A percentile compares a stretch with the other conserved stretches of the same genome.
phyloP scores from a whole-genome alignment of 1,284 basidiomycete species.

The Anthracocystis panici-leucophaei region DNA sequence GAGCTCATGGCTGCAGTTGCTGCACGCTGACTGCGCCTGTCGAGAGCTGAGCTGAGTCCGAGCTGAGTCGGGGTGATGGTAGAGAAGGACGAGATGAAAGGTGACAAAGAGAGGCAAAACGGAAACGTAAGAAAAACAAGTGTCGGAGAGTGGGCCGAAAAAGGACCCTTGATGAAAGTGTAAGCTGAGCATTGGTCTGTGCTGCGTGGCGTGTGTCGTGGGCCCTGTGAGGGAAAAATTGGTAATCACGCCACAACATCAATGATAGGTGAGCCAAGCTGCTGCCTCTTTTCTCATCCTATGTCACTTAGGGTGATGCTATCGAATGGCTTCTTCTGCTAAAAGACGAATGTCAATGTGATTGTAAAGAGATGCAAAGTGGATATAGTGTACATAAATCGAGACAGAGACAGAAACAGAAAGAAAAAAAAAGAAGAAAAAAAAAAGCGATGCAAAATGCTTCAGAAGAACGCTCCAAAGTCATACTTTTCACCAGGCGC shows the following conservation, averaged over 20 bases:
- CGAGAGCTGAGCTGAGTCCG: not conserved
- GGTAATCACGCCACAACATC: not conserved
- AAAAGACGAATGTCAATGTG: not conserved
- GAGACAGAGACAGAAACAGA: conserved; percentile 12
- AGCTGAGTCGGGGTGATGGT: not conserved
- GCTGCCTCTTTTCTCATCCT: not conserved
- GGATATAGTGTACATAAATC: conserved; percentile 40
- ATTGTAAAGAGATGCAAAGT: conserved; percentile 26
- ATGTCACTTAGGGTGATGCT: no score
- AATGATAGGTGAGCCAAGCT: not conserved
- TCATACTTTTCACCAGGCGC: conserved; percentile 62
- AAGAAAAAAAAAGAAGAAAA: conserved; percentile 4
- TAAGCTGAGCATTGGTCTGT: conserved; percentile 9
- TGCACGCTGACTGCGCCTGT: conserved; percentile 1
- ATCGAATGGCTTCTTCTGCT: no score
- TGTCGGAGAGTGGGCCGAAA: not conserved
- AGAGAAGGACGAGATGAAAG: not conserved
- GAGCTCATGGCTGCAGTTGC: conserved; percentile 21
- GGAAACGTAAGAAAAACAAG: no score
- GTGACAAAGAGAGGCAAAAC: not conserved
- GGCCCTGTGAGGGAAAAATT: not conserved
- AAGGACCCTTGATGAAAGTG: conserved; percentile 1
- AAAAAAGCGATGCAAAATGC: not conserved
- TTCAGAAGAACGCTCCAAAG: conserved; percentile 59
- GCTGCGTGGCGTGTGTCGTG: conserved; percentile 2